These are phyloP conservation scores for Colletotrichum limetticola DNA, from an alignment of 2,329 filamentous ascomycete genomes.

Conservation along the genomic window DNA sequence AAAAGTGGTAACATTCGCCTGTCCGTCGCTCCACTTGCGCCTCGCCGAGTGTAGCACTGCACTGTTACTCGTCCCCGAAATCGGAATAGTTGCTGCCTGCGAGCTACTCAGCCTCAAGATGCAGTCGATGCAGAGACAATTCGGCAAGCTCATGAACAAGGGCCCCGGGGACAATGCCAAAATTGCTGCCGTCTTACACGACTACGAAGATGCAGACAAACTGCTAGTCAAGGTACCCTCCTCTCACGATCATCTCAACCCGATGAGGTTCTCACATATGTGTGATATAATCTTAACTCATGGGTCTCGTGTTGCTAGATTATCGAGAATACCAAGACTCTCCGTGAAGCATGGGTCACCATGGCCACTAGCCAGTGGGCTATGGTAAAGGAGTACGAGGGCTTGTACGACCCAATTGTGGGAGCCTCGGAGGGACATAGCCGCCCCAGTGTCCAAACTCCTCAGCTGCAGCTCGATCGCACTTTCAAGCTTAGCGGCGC, in stretches of 20 bases:
- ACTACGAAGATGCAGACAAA: slow-evolving; percentile 83
- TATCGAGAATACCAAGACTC: slow-evolving; percentile 78
- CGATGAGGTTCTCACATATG: background rate
- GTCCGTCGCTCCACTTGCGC: background rate
- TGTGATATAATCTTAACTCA: background rate
- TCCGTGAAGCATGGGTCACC: slow-evolving; percentile 82
- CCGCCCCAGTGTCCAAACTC: slow-evolving; percentile 68
- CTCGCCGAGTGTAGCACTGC: background rate
- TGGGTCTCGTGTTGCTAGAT: slow-evolving; percentile 60
- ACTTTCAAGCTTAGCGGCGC: slow-evolving; percentile 72
- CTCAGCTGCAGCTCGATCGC: slow-evolving; percentile 70
- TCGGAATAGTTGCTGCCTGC: background rate
- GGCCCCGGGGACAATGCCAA: slow-evolving; percentile 80
- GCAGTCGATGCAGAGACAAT: slow-evolving; percentile 79
- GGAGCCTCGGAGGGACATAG: slow-evolving; percentile 69
- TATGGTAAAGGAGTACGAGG: slow-evolving; percentile 74
- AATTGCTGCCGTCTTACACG: slow-evolving; percentile 77
- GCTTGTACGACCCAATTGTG: slow-evolving; percentile 80
- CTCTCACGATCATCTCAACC: slow-evolving; percentile 24
- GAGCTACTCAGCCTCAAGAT: slow-evolving; percentile 54
- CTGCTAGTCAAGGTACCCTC: slow-evolving; percentile 74
- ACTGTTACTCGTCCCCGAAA: background rate
- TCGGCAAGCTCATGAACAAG: slow-evolving; percentile 76
- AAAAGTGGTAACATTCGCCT: background rate
- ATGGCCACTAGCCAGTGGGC: slow-evolving; percentile 77